Percentiles rank a stretch among this genome's conserved stretches.
phyloP scores from a whole-genome alignment of 495 filamentous ascomycete species.

The Aspergillus sclerotioniger region DNA sequence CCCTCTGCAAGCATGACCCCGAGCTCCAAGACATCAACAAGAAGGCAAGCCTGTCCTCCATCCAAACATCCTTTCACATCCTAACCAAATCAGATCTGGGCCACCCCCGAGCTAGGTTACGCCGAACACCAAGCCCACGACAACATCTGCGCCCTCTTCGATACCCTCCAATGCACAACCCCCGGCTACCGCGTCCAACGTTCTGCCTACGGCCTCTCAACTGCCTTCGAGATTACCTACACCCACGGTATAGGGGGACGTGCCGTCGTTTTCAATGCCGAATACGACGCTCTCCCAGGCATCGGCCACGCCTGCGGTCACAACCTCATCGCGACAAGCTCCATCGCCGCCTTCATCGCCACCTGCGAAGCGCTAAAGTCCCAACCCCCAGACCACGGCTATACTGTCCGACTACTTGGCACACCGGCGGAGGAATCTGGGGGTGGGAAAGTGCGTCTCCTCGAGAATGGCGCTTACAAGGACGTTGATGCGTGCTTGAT shows the following conservation, averaged over 20 bases:
- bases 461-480: conserved; percentile 49
- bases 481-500: conserved; percentile 50
- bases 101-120: conserved; percentile 55
- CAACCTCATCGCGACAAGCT: conserved; percentile 46
- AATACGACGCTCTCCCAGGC: conserved; percentile 51
- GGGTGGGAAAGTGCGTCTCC: conserved; percentile 48
- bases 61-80: background rate
- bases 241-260: conserved; percentile 40
- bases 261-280: conserved; percentile 55
- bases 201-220: conserved; percentile 49
- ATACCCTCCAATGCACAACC: conserved; percentile 21
- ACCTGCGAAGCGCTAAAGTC: conserved; percentile 32
- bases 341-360: conserved; percentile 41
- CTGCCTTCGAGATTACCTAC: conserved; percentile 57
- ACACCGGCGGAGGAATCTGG: conserved; percentile 44
- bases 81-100: conserved; percentile 34
- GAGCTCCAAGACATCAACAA: conserved; percentile 47
- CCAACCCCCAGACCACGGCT: conserved; percentile 7
- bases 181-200: conserved; percentile 38
- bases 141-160: conserved; percentile 47
- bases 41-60: conserved; percentile 31
- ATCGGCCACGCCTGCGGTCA: conserved; percentile 51
- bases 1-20: conserved; percentile 29
- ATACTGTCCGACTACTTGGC: conserved; percentile 37
- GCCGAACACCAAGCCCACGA: conserved; percentile 54